Evolutionary conservation across 1,284 basidiomycete species (phyloP).

Genomic region (Omphalotus olearius): DNA sequence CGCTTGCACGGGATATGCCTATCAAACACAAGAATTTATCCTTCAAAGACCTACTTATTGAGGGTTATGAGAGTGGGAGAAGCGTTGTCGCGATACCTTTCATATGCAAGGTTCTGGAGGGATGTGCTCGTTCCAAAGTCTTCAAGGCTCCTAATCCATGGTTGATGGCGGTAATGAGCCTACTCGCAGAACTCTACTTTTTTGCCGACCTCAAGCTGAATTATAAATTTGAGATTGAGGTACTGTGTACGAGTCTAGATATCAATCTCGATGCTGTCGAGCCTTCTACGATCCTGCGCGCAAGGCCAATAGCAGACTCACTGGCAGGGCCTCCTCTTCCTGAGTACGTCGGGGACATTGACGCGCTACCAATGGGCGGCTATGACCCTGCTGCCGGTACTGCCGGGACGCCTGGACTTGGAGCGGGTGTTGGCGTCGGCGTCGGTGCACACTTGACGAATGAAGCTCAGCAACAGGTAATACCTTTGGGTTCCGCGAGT

Average conservation of each 20-base stretch:
- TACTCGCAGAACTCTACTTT: conserved; percentile 95
- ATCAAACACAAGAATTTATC: conserved; percentile 93
- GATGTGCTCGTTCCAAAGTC: conserved; percentile 84
- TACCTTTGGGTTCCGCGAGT: conserved; percentile 52
- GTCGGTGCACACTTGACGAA: conserved; percentile 31
- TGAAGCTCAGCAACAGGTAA: conserved; percentile 38
- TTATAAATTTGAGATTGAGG: conserved; percentile 98
- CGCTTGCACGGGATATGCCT: conserved; percentile 87
- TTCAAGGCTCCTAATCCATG: conserved; percentile 98
- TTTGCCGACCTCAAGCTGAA: conserved; percentile 96
- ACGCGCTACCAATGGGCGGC: conserved; percentile 63
- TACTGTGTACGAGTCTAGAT: conserved; percentile 89
- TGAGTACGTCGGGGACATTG: conserved; percentile 70
- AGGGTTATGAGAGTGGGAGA: conserved; percentile 92
- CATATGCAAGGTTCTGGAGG: conserved; percentile 95
- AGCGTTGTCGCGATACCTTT: conserved; percentile 96
- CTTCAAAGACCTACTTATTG: conserved; percentile 94
- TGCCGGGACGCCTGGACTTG: conserved; percentile 20
- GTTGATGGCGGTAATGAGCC: conserved; percentile 91
- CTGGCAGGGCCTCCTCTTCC: conserved; percentile 54
- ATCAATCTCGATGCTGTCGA: conserved; percentile 88
- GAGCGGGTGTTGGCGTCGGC: conserved; percentile 22
- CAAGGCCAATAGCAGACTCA: conserved; percentile 51
- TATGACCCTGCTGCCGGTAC: conserved; percentile 43
- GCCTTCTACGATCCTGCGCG: conserved; percentile 80